These are phyloP conservation scores for Diaporthe amygdali DNA, from an alignment of 2,329 filamentous ascomycete genomes.

Conservation along the genomic window DNA sequence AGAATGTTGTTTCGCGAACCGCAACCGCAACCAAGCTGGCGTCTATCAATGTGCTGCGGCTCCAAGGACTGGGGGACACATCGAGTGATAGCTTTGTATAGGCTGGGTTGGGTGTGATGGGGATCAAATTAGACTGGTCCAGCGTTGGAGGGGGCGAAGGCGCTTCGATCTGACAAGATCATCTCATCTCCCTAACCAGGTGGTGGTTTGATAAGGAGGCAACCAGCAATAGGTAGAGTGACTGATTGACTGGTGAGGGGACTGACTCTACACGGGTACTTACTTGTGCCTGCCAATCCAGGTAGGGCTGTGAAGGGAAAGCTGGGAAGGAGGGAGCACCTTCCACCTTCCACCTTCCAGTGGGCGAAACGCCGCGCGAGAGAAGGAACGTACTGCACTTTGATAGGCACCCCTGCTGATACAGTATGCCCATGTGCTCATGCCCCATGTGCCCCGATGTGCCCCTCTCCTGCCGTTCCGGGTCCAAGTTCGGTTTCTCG, in stretches of 20 bases:
- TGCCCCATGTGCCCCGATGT: not conserved
- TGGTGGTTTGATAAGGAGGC: not conserved
- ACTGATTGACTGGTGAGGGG: no score
- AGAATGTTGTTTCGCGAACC: not conserved
- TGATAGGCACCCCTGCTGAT: not conserved
- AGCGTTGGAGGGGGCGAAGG: not conserved
- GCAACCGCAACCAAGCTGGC: not conserved
- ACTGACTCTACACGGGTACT: no score
- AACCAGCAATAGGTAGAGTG: not conserved
- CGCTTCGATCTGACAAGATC: not conserved
- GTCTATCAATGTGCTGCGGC: not conserved
- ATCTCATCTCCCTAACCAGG: not conserved
- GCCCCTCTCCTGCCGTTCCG: not conserved
- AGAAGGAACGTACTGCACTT: not conserved
- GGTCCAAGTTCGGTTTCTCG: not conserved
- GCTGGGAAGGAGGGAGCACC: not conserved
- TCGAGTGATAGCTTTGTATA: not conserved
- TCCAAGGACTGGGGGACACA: not conserved
- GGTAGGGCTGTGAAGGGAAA: not conserved
- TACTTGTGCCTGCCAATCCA: no score
- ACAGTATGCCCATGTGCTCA: not conserved
- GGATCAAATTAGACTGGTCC: no score
- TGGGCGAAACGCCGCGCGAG: conserved; percentile 3
- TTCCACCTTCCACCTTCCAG: no score
- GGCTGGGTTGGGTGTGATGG: not conserved